phyloP scores from a whole-genome alignment of 192 early-diverging fungal genomes.

The Cladochytrium replicatum region DNA sequence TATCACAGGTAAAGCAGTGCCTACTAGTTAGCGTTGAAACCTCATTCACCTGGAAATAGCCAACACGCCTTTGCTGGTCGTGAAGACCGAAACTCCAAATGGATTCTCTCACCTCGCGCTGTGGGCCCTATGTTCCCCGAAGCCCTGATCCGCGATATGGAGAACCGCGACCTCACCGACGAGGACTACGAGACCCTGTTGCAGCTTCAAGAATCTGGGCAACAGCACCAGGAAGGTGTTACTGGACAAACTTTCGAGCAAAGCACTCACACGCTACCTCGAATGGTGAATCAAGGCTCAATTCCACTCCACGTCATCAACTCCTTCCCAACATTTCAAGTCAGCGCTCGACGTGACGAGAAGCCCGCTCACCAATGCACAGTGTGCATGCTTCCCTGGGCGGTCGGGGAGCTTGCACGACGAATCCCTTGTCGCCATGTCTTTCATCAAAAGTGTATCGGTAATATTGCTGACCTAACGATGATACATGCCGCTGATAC shows the following conservation, averaged over 20 bases:
- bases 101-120: slow-evolving; percentile 4
- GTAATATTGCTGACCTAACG: too few species aligned
- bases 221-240: too few species aligned
- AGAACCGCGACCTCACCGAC: slow-evolving; percentile 21
- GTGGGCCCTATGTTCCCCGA: slow-evolving; percentile 12
- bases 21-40: background rate
- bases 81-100: background rate
- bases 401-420: slow-evolving; percentile 13
- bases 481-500: too few species aligned
- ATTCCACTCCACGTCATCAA: slow-evolving; percentile 34
- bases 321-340: slow-evolving; percentile 16
- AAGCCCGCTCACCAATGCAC: slow-evolving; percentile 14
- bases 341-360: background rate
- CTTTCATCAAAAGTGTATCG: slow-evolving; percentile 31
- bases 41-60: slow-evolving; percentile 3
- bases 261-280: too few species aligned
- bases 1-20: slow-evolving; percentile 1
- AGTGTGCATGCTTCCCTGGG: slow-evolving; percentile 13
- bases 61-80: slow-evolving; percentile 19
- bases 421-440: slow-evolving; percentile 30
- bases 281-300: slow-evolving; percentile 13
- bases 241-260: too few species aligned
- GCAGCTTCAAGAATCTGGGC: too few species aligned
- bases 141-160: slow-evolving; percentile 3
- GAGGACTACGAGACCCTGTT: slow-evolving; percentile 23